Base-by-base conservation (phyloP, 2,329 filamentous ascomycete species). In the Sporothrix euskadiensis region DNA sequence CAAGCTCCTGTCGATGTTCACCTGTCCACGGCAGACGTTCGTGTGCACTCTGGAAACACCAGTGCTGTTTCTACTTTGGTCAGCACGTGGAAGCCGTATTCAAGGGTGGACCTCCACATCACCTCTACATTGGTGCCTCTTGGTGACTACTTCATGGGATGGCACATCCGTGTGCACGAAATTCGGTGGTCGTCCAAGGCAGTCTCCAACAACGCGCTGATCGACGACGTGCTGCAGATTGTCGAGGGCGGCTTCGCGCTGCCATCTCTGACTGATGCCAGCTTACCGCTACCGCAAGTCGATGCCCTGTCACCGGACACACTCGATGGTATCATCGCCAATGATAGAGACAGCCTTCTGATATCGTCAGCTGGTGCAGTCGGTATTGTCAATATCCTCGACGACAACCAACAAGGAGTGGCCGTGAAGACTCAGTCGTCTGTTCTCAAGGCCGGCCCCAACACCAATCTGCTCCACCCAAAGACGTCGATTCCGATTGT, bases 191-290 rank as follows among this genome's bases (percentile, higher is more conserved):
- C 68, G 49, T 4, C 41, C n/a, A 10, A 8, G 32, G 49, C 68
- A 26, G 19, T 70, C 6, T 10, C 65, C 1, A 69, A 54, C 19
- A 69, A 69, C 47, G 26, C 65, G 7, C 16, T 69, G 1, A 70
- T 70, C 16, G 49, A 26, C 19, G 68, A 70, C 2, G 30, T 69
- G 12, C 49, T 70, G 49, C 49, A 70, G 4, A 16, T 57, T n/a
- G 68, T 70, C 7, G 68, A 70, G 14, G 68, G 68, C 19, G 68
- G 68, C 16, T 70, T 70, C 26, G 68, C 68, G 19, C 7, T 52
- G 26, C 44, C 26, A 6, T 69, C 65, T 52, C 10, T 69, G 65
- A 69, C 65, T 3, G 44, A 52, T 5, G 44, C 35, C 26, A n/a
- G 26, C 4, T 26, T 69, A 4, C 65, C 65, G 7, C 44, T 52